These are phyloP conservation scores for Epichloe elymi DNA, from an alignment of 2,329 filamentous ascomycete species.

Conservation along the genomic window DNA sequence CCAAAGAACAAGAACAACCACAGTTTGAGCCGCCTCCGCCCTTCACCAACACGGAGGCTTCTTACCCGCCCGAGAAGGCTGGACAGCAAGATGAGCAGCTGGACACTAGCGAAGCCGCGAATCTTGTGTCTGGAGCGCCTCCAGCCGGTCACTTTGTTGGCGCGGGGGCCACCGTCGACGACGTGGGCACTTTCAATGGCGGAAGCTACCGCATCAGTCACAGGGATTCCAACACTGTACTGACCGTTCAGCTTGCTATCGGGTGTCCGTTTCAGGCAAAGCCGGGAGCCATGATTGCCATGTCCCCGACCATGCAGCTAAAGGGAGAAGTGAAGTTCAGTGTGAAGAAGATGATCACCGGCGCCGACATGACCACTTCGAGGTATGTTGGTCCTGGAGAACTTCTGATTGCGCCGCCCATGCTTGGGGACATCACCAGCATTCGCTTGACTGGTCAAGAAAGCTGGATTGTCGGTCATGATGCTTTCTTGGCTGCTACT, in stretches of 20 bases:
- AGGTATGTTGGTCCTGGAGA: constrained; percentile 85
- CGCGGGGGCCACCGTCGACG: constrained; percentile 52
- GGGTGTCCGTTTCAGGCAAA: constrained; percentile 73
- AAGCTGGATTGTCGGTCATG: constrained; percentile 73
- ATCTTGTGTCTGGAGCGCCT: constrained; percentile 26
- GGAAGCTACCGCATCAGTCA: constrained; percentile 91
- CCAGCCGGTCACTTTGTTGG: constrained; percentile 48
- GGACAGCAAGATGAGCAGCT: constrained; percentile 11
- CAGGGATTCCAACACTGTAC: constrained; percentile 75
- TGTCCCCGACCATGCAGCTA: constrained; percentile 78
- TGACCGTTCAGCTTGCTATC: constrained; percentile 81
- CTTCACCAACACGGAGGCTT: constrained; percentile 10
- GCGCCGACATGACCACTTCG: constrained; percentile 66
- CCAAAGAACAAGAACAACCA: constrained; percentile 12
- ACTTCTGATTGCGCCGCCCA: constrained; percentile 65
- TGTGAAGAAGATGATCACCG: constrained; percentile 79
- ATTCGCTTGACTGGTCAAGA: constrained; percentile 60
- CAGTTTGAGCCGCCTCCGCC: constrained; percentile 16
- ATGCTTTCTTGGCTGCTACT: constrained; percentile 75
- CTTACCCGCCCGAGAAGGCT: constrained; percentile 18
- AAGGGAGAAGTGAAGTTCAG: constrained; percentile 75
- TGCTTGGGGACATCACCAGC: constrained; percentile 74
- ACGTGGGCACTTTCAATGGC: constrained; percentile 93
- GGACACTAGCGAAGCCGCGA: constrained; percentile 14
- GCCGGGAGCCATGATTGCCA: constrained; percentile 86